Conservation (phyloP, 2,329 filamentous ascomycete genomes). For the Cytospora leucostoma region DNA sequence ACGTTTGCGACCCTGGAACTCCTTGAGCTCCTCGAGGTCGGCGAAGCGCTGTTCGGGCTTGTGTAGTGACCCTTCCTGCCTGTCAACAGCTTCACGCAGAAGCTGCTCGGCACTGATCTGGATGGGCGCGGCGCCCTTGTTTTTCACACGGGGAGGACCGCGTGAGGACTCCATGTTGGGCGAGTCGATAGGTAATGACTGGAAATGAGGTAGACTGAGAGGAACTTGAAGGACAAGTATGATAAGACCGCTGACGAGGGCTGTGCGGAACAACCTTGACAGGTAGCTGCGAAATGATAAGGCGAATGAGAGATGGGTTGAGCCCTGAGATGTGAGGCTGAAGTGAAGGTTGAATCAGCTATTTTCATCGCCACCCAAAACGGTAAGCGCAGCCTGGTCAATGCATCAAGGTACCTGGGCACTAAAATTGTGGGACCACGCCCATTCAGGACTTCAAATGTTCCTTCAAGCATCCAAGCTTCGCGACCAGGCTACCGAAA, state of each 20-base stretch:
- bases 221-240: not conserved
- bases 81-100: constrained; percentile 93
- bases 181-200: not conserved
- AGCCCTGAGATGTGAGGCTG: constrained; percentile 12
- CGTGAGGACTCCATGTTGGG: constrained; percentile 81
- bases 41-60: constrained; percentile 93
- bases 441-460: constrained; percentile 3
- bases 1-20: constrained; percentile 92
- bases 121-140: constrained; percentile 89
- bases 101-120: constrained; percentile 98
- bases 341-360: constrained; percentile 5
- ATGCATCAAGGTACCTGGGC: constrained; percentile 3
- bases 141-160: constrained; percentile 94
- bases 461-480: constrained; percentile 2
- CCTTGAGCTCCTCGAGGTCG: constrained; percentile 95
- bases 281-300: not conserved
- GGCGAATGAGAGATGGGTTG: not conserved
- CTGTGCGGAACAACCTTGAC: not conserved
- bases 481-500: constrained; percentile 7
- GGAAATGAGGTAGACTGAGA: constrained; percentile 11
- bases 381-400: not conserved
- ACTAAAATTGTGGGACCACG: constrained; percentile 20
- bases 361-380: constrained; percentile 14
- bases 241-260: not conserved
- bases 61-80: constrained; percentile 85